Percentiles rank a stretch among this genome's conserved stretches.
Conservation (phyloP, 345 rosid genomes). For the Aquilaria sinensis region DNA sequence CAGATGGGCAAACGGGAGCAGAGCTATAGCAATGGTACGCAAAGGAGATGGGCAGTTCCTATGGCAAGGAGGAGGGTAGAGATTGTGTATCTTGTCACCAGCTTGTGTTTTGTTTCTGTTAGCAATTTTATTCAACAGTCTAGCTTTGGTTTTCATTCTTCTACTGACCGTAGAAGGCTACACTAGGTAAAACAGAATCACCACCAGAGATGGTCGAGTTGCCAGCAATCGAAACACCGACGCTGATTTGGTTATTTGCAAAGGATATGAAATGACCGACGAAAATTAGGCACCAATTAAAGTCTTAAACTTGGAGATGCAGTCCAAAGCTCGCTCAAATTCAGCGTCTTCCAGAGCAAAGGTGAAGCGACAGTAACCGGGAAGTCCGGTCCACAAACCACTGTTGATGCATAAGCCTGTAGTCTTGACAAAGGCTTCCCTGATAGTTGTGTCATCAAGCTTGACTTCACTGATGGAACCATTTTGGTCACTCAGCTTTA, state of each 20-base stretch:
- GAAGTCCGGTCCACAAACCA: conserved; percentile 80
- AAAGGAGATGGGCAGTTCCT: too few relatives aligned
- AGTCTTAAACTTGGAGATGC: conserved; percentile 49
- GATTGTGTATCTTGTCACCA: too few relatives aligned
- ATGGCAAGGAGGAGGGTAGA: too few relatives aligned
- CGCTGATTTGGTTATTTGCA: not conserved
- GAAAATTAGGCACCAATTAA: conserved; percentile 17
- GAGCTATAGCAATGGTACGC: too few relatives aligned
- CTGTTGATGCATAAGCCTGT: conserved; percentile 87
- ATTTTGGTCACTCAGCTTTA: conserved; percentile 24
- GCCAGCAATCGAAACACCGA: conserved; percentile 12
- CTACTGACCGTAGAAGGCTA: too few relatives aligned
- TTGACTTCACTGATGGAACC: conserved; percentile 26
- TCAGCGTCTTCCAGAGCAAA: conserved; percentile 63
- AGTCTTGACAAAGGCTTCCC: conserved; percentile 58
- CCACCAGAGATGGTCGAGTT: not conserved
- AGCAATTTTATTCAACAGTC: too few relatives aligned
- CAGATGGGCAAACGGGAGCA: too few relatives aligned
- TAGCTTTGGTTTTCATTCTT: too few relatives aligned
- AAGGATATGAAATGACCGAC: not conserved
- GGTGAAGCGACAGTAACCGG: conserved; percentile 88
- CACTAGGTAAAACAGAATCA: too few relatives aligned
- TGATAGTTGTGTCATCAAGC: conserved; percentile 56
- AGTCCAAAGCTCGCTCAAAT: conserved; percentile 67
- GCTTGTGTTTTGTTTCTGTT: too few relatives aligned